Percentiles rank a stretch among this genome's conserved stretches.
Evolutionary conservation across 176 grass and related monocot species (phyloP).

Genomic region (Musa schizocarpa): DNA sequence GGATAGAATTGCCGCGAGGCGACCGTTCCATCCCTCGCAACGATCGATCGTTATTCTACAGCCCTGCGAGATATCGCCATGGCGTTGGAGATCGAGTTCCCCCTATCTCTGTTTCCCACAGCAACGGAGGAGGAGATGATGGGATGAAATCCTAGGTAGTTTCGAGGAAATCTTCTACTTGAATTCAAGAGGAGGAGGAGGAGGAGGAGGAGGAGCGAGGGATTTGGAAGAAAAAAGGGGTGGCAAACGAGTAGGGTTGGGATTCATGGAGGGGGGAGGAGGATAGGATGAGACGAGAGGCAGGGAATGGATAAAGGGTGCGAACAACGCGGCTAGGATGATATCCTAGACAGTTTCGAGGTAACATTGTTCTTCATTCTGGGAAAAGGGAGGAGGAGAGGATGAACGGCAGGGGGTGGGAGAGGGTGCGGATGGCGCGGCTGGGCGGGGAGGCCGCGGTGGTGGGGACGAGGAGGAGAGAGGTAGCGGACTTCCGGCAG

Average conservation of each 20-base stretch:
- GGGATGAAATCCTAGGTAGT: not conserved
- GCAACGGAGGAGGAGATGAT: not conserved
- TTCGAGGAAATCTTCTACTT: not conserved
- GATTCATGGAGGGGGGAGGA: not conserved
- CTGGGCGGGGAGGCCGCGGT: slow-evolving; percentile 7
- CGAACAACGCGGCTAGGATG: too few relatives aligned
- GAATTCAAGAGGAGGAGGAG: not conserved
- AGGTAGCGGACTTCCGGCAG: slow-evolving; percentile 26
- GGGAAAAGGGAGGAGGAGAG: not conserved
- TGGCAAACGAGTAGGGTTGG: not conserved
- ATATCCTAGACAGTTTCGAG: too few relatives aligned
- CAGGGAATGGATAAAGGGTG: too few relatives aligned
- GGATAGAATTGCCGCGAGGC: not conserved
- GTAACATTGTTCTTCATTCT: too few relatives aligned
- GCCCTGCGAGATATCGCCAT: not conserved
- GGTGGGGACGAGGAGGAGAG: slow-evolving; percentile 37
- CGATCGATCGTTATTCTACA: not conserved
- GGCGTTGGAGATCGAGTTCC: not conserved
- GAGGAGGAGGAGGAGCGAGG: not conserved
- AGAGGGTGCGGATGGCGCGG: not conserved
- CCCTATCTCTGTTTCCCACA: not conserved
- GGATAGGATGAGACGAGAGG: too few relatives aligned
- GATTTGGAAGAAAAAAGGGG: too few relatives aligned
- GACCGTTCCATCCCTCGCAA: not conserved
- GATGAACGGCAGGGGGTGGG: not conserved